Percentiles rank a stretch among this genome's conserved stretches.
phyloP scores from a whole-genome alignment of 441 rosid genomes.

The Adansonia grandidieri region DNA sequence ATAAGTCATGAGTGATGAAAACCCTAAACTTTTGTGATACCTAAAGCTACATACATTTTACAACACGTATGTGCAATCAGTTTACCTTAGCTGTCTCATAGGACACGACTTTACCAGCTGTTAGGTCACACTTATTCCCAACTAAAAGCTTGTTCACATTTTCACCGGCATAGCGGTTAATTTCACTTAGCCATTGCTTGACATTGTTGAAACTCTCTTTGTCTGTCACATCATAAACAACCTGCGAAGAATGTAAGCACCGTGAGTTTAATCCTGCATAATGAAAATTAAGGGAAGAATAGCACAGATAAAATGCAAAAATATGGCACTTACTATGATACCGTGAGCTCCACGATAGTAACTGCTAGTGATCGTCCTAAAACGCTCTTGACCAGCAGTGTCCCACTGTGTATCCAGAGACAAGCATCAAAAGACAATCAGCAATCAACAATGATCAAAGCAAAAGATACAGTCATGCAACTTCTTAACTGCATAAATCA shows the following conservation, averaged over 20 bases:
- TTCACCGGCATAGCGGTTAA: constrained; percentile 79
- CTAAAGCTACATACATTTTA: not conserved
- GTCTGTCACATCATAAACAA: too few species aligned
- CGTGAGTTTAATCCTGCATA: constrained; percentile 15
- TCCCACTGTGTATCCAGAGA: constrained; percentile 54
- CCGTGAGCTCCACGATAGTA: constrained; percentile 80
- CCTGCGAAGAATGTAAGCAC: constrained; percentile 34
- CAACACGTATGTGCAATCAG: not conserved
- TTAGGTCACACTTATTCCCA: too few species aligned
- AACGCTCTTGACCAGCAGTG: constrained; percentile 79
- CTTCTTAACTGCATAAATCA: not conserved
- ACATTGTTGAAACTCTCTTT: too few species aligned
- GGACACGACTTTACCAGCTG: constrained; percentile 54
- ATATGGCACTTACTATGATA: constrained; percentile 47
- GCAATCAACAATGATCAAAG: not conserved
- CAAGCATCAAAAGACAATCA: constrained; percentile 19
- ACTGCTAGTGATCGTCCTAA: constrained; percentile 73
- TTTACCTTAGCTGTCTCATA: constrained; percentile 73
- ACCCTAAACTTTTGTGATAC: not conserved
- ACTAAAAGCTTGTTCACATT: constrained; percentile 63
- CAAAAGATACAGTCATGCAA: too few species aligned
- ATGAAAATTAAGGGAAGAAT: not conserved
- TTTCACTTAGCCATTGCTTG: constrained; percentile 66
- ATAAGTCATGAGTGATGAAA: not conserved
- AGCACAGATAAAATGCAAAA: not conserved